Percentiles rank a stretch among this genome's conserved stretches.
phyloP scores from a whole-genome alignment of 2,329 filamentous ascomycete species.

The Fusarium miscanthi region DNA sequence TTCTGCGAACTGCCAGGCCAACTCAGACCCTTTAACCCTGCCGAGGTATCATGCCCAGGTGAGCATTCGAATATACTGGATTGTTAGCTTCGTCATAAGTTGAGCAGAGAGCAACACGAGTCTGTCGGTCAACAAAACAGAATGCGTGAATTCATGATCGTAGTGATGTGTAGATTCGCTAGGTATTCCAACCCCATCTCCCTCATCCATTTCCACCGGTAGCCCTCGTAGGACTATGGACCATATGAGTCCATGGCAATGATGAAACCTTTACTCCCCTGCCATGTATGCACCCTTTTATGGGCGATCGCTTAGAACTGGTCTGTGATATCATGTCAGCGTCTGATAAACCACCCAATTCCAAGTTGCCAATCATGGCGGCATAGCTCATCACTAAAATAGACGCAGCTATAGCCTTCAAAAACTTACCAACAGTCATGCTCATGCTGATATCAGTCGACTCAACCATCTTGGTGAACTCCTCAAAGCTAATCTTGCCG shows the following conservation, averaged over 20 bases:
- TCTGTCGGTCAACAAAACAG: conserved; percentile 8
- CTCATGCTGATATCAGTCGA: conserved; percentile 84
- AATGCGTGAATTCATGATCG: conserved; percentile 43
- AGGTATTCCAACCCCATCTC: conserved; percentile 25
- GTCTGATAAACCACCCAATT: not conserved
- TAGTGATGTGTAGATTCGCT: conserved; percentile 42
- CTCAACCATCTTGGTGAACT: conserved; percentile 99
- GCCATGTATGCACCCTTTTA: conserved; percentile 4
- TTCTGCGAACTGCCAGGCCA: not conserved
- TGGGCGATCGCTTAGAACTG: conserved; percentile 34
- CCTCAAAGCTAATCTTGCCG: conserved; percentile 98
- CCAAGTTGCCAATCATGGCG: not conserved
- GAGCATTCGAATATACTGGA: not conserved
- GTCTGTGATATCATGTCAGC: conserved; percentile 31
- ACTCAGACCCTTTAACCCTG: not conserved
- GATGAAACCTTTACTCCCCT: not conserved
- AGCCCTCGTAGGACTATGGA: not conserved
- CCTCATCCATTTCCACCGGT: conserved; percentile 8
- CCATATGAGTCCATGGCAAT: conserved; percentile 3
- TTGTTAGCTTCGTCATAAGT: not conserved
- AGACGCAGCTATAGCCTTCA: not conserved
- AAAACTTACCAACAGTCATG: conserved; percentile 74
- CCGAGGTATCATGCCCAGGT: not conserved
- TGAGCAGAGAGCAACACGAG: not conserved
- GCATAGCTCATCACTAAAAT: not conserved